Percentiles rank a stretch among this genome's conserved stretches.
Evolutionary conservation across 768 basidiomycete species (phyloP).

Genomic region (Lentinula edodes): DNA sequence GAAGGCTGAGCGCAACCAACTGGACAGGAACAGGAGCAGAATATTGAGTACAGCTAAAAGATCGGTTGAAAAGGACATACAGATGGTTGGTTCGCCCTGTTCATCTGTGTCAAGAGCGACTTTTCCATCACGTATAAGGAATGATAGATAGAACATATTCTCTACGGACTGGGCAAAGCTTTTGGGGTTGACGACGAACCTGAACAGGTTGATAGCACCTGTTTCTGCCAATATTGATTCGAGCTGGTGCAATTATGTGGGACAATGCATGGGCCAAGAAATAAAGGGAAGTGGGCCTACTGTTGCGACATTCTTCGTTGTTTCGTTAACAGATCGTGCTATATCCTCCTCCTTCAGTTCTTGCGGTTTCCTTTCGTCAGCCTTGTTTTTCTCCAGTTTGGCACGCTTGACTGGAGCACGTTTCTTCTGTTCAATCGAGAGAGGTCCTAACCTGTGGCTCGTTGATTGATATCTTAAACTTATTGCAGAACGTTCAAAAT

Average conservation of each 20-base stretch:
- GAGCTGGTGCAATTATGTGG: constrained; percentile 38
- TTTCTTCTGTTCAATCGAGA: constrained; percentile 83
- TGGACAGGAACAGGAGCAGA: constrained; percentile 18
- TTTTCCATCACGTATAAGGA: constrained; percentile 82
- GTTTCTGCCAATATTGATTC: constrained; percentile 47
- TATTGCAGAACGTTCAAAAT: background rate
- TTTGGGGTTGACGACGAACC: constrained; percentile 83
- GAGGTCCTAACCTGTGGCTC: constrained; percentile 78
- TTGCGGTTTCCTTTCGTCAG: constrained; percentile 64
- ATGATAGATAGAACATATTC: constrained; percentile 93
- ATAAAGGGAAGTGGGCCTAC: constrained; percentile 35
- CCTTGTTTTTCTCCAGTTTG: constrained; percentile 68
- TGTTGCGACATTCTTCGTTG: constrained; percentile 74
- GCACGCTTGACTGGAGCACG: constrained; percentile 53
- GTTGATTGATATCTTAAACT: constrained; percentile 10
- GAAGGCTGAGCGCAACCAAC: constrained; percentile 61
- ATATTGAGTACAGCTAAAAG: background rate
- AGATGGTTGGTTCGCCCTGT: constrained; percentile 69
- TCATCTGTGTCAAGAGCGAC: constrained; percentile 66
- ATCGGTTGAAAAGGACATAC: constrained; percentile 29
- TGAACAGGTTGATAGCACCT: constrained; percentile 69
- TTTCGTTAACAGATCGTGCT: constrained; percentile 79
- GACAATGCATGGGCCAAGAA: background rate
- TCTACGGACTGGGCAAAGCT: constrained; percentile 94
- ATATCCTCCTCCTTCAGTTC: constrained; percentile 84